These are phyloP conservation scores for Cyclospora cayetanensis DNA, from an alignment of 169 alveolate genomes.

Conservation along the genomic window DNA sequence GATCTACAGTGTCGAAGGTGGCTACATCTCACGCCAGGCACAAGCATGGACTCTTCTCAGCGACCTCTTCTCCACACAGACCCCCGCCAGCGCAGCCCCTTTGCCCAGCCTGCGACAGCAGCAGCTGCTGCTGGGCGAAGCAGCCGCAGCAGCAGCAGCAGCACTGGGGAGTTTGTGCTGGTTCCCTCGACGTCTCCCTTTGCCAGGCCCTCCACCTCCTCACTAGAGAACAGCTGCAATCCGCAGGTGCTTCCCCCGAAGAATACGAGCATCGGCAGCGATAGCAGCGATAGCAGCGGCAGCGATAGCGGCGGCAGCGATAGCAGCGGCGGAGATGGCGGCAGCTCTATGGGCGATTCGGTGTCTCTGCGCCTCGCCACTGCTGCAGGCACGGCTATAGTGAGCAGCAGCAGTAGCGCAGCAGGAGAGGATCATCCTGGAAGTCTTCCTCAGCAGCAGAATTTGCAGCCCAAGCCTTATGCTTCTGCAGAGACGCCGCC, in stretches of 20 bases:
- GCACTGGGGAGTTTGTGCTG: not conserved
- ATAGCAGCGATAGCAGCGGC: constrained; percentile 10
- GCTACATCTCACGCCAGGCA: no score
- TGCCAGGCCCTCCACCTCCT: not conserved
- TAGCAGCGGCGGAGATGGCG: not conserved
- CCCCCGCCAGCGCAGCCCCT: constrained; percentile 8
- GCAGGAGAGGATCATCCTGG: not conserved
- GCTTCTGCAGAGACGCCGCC: not conserved
- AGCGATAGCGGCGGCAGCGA: constrained; percentile 21
- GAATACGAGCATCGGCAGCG: constrained; percentile 9
- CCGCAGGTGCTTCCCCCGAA: not conserved
- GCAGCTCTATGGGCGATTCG: not conserved
- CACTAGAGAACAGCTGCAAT: not conserved
- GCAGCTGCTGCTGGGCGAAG: not conserved
- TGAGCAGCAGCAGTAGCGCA: constrained; percentile 47
- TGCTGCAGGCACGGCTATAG: constrained; percentile 21
- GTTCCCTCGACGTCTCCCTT: constrained; percentile 7
- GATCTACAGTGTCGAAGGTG: no score
- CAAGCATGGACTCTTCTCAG: no score
- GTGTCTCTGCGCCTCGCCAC: not conserved
- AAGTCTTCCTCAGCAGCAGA: not conserved
- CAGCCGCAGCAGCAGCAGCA: constrained; percentile 15
- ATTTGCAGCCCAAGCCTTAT: not conserved
- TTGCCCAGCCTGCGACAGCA: constrained; percentile 41
- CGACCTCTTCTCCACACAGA: no score